phyloP scores from a whole-genome alignment of 495 filamentous ascomycete genomes.

The Hypoxylon fragiforme region DNA sequence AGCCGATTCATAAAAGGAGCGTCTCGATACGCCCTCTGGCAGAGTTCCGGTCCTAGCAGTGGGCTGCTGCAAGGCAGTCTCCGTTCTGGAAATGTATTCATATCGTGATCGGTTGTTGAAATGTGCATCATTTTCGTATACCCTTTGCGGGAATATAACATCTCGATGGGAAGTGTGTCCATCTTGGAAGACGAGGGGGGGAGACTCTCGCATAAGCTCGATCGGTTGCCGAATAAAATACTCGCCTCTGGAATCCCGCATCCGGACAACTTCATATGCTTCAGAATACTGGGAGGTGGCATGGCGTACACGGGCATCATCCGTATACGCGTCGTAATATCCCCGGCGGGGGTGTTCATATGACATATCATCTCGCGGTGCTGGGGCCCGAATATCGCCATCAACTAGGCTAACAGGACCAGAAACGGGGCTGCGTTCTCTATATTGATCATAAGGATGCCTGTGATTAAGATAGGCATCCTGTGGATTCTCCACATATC shows the following conservation, averaged over 20 bases:
- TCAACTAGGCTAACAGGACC: conserved; percentile 14
- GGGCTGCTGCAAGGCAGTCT: conserved; percentile 3
- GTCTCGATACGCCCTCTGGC: background rate
- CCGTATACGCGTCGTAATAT: conserved; percentile 40
- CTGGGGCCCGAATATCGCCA: conserved; percentile 18
- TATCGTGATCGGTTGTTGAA: background rate
- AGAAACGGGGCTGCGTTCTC: conserved; percentile 14
- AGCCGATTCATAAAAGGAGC: background rate
- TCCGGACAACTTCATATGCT: conserved; percentile 50
- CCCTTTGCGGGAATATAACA: background rate
- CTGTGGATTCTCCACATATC: background rate
- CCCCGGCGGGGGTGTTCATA: conserved; percentile 32
- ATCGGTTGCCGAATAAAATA: conserved; percentile 51
- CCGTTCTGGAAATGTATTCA: background rate
- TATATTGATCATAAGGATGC: conserved; percentile 4
- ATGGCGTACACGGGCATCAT: conserved; percentile 33
- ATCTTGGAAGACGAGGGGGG: conserved; percentile 8
- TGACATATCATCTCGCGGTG: conserved; percentile 21
- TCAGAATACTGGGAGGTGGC: conserved; percentile 31
- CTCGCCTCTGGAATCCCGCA: conserved; percentile 47
- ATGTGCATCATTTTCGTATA: background rate
- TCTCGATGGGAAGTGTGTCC: conserved; percentile 1
- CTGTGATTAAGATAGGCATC: background rate
- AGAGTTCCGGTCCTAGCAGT: background rate
- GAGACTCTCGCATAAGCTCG: conserved; percentile 34